Percentiles rank a stretch among this genome's conserved stretches.
Conservation (phyloP, 441 rosid species). For the Daphne laureola region DNA sequence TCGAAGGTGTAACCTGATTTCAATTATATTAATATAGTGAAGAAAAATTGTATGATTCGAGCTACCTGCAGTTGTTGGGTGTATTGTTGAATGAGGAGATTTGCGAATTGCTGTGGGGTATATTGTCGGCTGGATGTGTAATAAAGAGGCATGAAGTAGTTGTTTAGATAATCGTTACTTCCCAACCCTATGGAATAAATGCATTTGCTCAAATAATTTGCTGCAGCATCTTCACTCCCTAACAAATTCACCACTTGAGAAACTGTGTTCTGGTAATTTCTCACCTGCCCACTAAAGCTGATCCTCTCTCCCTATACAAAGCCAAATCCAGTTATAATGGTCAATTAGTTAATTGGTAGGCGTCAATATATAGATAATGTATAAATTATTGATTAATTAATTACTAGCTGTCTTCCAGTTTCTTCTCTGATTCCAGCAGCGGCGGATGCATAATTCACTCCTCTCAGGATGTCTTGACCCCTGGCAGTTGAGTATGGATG, state of each 20-base stretch:
- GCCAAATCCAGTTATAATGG: no score
- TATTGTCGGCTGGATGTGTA: slow-evolving; percentile 52
- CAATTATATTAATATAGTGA: neutral
- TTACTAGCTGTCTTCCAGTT: slow-evolving; percentile 80
- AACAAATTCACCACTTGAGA: slow-evolving; percentile 52
- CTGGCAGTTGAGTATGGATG: slow-evolving; percentile 57
- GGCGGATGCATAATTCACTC: slow-evolving; percentile 84
- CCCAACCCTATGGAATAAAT: slow-evolving; percentile 69
- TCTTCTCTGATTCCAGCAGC: slow-evolving; percentile 90
- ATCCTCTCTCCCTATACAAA: slow-evolving; percentile 70
- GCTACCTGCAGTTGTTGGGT: slow-evolving; percentile 48
- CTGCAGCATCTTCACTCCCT: slow-evolving; percentile 46
- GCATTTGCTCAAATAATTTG: slow-evolving; percentile 55
- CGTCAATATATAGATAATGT: neutral
- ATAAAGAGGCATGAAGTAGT: slow-evolving; percentile 72
- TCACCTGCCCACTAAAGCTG: slow-evolving; percentile 66
- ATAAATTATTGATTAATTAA: neutral
- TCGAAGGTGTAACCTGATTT: no score
- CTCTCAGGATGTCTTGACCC: slow-evolving; percentile 48
- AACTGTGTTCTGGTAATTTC: slow-evolving; percentile 56
- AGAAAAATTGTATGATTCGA: slow-evolving; percentile 1
- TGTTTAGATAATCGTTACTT: slow-evolving; percentile 87
- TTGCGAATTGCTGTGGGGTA: slow-evolving; percentile 46
- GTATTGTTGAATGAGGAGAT: slow-evolving; percentile 46
- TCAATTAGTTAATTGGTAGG: neutral